Percentiles rank a stretch among this genome's conserved stretches.
Conservation (phyloP, 352 stramenopile species). For the Blastocystis sp. region DNA sequence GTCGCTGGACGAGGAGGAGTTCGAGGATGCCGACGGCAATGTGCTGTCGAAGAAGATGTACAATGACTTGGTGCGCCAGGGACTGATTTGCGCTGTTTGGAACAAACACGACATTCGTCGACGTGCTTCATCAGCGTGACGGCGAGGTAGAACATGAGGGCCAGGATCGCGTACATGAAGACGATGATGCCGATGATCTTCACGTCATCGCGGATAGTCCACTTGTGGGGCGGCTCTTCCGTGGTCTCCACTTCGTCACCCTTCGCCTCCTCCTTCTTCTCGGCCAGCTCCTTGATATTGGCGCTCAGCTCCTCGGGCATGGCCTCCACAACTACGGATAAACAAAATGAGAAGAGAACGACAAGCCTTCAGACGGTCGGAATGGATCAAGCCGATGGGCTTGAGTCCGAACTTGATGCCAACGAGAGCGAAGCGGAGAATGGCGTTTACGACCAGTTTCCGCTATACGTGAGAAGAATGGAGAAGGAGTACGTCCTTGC, state of each 20-base stretch:
- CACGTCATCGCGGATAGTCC: background rate
- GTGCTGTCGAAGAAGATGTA: slow-evolving; percentile 93
- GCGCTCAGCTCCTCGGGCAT: slow-evolving; percentile 28
- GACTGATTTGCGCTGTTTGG: slow-evolving; percentile 77
- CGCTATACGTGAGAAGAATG: background rate
- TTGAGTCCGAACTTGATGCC: slow-evolving; percentile 29
- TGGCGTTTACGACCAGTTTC: slow-evolving; percentile 24
- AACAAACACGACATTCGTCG: background rate
- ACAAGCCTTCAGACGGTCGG: slow-evolving; percentile 18
- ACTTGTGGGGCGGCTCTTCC: background rate
- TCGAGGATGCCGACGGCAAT: slow-evolving; percentile 97
- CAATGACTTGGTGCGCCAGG: slow-evolving; percentile 93
- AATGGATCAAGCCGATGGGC: background rate
- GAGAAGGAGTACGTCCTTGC: background rate
- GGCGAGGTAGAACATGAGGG: slow-evolving; percentile 9
- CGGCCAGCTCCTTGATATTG: background rate
- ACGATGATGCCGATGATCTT: background rate
- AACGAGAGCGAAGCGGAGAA: slow-evolving; percentile 25
- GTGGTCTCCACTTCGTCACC: background rate
- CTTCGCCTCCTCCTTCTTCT: slow-evolving; percentile 7
- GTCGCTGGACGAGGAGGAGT: slow-evolving; percentile 93
- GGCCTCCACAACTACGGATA: background rate
- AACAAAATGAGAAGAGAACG: background rate
- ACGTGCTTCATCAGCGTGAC: background rate
- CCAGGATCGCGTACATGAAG: background rate